A percentile compares a stretch with the other conserved stretches of the same genome.
phyloP scores from a whole-genome alignment of 805 yeast genomes.

The Ogataea paradorogensis region DNA sequence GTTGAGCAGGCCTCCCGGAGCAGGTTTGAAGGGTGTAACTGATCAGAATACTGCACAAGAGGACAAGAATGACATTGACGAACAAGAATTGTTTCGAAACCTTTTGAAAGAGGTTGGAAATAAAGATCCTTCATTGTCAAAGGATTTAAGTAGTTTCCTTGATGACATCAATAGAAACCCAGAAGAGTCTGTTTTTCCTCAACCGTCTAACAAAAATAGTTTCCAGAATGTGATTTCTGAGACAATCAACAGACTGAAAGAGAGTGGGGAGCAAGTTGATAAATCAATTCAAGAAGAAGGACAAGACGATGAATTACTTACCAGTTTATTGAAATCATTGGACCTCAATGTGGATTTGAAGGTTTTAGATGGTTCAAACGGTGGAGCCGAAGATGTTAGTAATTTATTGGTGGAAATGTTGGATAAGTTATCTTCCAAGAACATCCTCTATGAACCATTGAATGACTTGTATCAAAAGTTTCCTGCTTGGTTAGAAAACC shows the following conservation, averaged over 20 bases:
- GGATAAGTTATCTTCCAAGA: slow-evolving; percentile 79
- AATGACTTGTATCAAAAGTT: slow-evolving; percentile 73
- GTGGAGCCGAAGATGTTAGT: slow-evolving; percentile 38
- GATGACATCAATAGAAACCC: slow-evolving; percentile 17
- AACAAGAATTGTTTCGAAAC: slow-evolving; percentile 23
- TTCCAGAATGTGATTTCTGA: slow-evolving; percentile 76
- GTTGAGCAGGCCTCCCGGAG: slow-evolving; percentile 59
- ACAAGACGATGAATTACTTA: slow-evolving; percentile 46
- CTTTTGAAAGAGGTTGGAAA: slow-evolving; percentile 24
- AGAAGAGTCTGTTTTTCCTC: slow-evolving; percentile 1
- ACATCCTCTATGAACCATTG: slow-evolving; percentile 83
- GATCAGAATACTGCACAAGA: slow-evolving; percentile 15
- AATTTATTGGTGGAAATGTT: slow-evolving; percentile 69
- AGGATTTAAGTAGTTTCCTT: slow-evolving; percentile 23
- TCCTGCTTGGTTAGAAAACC: slow-evolving; percentile 62
- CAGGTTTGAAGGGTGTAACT: slow-evolving; percentile 23
- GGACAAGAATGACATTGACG: slow-evolving; percentile 19
- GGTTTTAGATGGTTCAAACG: slow-evolving; percentile 15
- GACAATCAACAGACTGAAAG: slow-evolving; percentile 77
- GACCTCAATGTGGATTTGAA: slow-evolving; percentile 40
- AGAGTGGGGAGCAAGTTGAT: slow-evolving; percentile 70
- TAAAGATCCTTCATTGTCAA: slow-evolving; percentile 29
- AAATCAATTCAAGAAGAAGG: slow-evolving; percentile 42
- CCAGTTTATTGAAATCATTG: slow-evolving; percentile 66
- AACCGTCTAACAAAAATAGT: slow-evolving; percentile 28